phyloP scores from a whole-genome alignment of 345 rosid species.

The Salix caprea region DNA sequence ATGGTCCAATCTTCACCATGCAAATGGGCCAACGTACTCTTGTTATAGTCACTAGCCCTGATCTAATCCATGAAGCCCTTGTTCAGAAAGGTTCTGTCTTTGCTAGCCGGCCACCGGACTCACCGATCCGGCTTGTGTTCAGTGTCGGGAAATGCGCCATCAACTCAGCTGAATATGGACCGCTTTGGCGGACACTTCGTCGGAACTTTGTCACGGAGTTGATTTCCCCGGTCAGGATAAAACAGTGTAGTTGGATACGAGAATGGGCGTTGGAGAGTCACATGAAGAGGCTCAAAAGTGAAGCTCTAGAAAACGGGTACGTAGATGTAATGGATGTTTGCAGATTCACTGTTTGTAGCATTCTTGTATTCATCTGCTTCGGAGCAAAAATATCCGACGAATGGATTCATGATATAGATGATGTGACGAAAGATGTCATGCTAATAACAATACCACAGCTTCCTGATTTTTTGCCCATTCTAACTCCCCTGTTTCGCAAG shows the following conservation, averaged over 20 bases:
- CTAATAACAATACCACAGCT: constrained; percentile 63
- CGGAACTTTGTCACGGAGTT: constrained; percentile 80
- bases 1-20: constrained; percentile 91
- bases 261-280: constrained; percentile 72
- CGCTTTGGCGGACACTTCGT: constrained; percentile 72
- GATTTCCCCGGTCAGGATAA: constrained; percentile 59
- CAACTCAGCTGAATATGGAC: constrained; percentile 83
- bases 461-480: constrained; percentile 74
- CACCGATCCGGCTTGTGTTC: constrained; percentile 75
- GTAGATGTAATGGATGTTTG: constrained; percentile 78
- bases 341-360: constrained; percentile 68
- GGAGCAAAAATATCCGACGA: constrained; percentile 80
- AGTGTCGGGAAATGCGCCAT: constrained; percentile 89
- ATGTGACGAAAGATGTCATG: constrained; percentile 79
- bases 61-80: constrained; percentile 85
- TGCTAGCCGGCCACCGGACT: constrained; percentile 80
- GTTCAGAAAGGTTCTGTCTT: constrained; percentile 61
- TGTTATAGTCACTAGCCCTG: constrained; percentile 67
- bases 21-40: constrained; percentile 94
- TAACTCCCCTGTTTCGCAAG: constrained; percentile 62
- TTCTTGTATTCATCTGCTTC: constrained; percentile 76
- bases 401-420: constrained; percentile 55
- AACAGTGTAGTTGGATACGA: constrained; percentile 84
- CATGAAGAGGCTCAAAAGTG: constrained; percentile 54
- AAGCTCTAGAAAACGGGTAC: constrained; percentile 44